phyloP scores from a whole-genome alignment of 2,329 filamentous ascomycete species.

The Trichoderma pleuroti region DNA sequence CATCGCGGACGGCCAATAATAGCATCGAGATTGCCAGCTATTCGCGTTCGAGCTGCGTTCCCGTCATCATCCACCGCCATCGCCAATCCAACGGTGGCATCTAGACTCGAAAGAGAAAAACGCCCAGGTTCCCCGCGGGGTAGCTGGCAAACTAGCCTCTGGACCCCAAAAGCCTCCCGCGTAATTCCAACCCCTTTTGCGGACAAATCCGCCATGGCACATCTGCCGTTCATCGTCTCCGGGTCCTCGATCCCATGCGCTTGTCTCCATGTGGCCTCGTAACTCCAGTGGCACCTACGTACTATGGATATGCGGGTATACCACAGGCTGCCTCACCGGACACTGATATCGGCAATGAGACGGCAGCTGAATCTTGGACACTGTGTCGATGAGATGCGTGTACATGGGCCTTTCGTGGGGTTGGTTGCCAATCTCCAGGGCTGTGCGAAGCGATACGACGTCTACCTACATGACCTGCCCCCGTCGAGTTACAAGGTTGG shows the following conservation, averaged over 20 bases:
- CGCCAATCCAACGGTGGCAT: background rate
- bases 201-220: background rate
- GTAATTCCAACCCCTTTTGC: background rate
- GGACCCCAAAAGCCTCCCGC: background rate
- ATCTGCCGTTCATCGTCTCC: background rate
- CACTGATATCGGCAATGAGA: background rate
- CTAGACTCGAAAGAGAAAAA: background rate
- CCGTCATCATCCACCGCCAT: background rate
- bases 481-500: background rate
- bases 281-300: background rate
- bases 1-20: background rate
- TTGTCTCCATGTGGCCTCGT: background rate
- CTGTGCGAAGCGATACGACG: background rate
- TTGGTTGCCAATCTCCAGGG: background rate
- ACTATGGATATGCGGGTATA: background rate
- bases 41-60: background rate
- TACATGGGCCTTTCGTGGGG: background rate
- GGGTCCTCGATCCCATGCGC: background rate
- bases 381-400: background rate
- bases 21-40: background rate
- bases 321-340: background rate
- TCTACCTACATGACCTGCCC: background rate
- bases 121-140: background rate
- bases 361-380: background rate
- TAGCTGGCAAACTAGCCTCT: background rate